Base-by-base conservation (phyloP, 371 early-diverging fungal genomes). In the Rhizomucor pusillus region DNA sequence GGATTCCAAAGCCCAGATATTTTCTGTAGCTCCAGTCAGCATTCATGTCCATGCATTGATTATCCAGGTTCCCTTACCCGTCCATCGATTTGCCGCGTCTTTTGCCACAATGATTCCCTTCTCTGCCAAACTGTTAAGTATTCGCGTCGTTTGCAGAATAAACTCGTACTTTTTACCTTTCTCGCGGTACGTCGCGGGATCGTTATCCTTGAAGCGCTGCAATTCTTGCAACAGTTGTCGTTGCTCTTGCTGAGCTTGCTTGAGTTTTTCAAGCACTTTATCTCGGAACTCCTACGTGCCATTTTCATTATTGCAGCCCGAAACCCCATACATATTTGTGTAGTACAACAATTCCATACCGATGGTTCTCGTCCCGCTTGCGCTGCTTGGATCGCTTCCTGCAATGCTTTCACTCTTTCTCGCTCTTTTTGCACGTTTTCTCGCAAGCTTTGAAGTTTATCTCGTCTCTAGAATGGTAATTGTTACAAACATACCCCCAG, bases 71-170 rank as follows among this genome's bases (percentile, higher is more conserved):
- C 7, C 29, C 7, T 29, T 75, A 86, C 86, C 88, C 54, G 95
- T 94, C 93, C 94, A 94, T 36, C 92, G 82, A 64, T 94, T 93
- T 6, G 88, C 90, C 5, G 90, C 90, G 29, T 86, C 87, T 50
- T 83, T 86, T 14, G 90, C 88, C 6, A 71, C 49, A 33, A 63
- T 29, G 1, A 84, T 75, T 5, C 77, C 83, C 50, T 80, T 82
- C 50, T 78, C 89, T 88, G 56, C 44, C n/a, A 20, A 4, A n/a
- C 11, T 33, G n/a, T 39, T 19, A 47, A 19, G 43, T n/a, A 24
- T 13, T 35, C 37, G 19, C 12, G 41, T 7, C 19, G 41, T 16
- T 6, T 14, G 5, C 36, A 44, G 19, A 9, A 16, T 36, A 19
- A 29, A 25, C 20, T 62, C 13, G 1, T 35, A 4, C 7, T 20